phyloP scores from a whole-genome alignment of 2,329 filamentous ascomycete genomes.

The Claviceps fusiformis region DNA sequence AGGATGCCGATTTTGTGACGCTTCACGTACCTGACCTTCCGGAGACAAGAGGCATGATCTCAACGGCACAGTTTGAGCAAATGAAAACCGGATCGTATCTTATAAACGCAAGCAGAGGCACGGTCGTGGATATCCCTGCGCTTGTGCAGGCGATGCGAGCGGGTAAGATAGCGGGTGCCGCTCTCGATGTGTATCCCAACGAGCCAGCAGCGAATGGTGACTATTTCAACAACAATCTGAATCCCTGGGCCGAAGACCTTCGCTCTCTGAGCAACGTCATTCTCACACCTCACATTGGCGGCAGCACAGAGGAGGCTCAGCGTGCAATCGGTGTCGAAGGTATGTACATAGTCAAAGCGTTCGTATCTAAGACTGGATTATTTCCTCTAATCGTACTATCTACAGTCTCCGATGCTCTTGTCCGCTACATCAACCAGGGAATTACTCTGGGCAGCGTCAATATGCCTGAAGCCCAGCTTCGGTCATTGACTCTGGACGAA shows the following conservation, averaged over 20 bases:
- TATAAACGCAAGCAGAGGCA: slow-evolving; percentile 91
- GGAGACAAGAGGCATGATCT: slow-evolving; percentile 89
- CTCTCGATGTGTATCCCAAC: slow-evolving; percentile 90
- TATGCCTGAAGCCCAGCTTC: slow-evolving; percentile 84
- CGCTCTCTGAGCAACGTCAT: slow-evolving; percentile 82
- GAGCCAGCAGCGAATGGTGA: slow-evolving; percentile 91
- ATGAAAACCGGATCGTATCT: slow-evolving; percentile 93
- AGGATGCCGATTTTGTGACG: slow-evolving; percentile 79
- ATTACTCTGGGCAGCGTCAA: slow-evolving; percentile 87
- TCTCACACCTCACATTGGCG: slow-evolving; percentile 90
- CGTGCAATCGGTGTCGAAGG: slow-evolving; percentile 85
- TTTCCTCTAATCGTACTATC: background rate
- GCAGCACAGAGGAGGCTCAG: slow-evolving; percentile 95
- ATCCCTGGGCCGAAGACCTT: slow-evolving; percentile 75
- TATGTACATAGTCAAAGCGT: slow-evolving; percentile 14
- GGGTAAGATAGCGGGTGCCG: slow-evolving; percentile 83
- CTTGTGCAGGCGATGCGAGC: slow-evolving; percentile 75
- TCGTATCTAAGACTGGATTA: background rate
- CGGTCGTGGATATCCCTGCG: slow-evolving; percentile 85
- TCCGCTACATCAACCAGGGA: slow-evolving; percentile 92
- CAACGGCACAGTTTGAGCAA: slow-evolving; percentile 59
- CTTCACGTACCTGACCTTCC: slow-evolving; percentile 87
- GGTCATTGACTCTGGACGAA: slow-evolving; percentile 82
- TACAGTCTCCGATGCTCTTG: slow-evolving; percentile 66
- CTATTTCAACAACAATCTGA: slow-evolving; percentile 78